Percentiles rank a stretch among this genome's conserved stretches.
These are phyloP conservation scores for Carallia pectinifolia DNA, from an alignment of 345 rosid genomes.

Conservation along the genomic window DNA sequence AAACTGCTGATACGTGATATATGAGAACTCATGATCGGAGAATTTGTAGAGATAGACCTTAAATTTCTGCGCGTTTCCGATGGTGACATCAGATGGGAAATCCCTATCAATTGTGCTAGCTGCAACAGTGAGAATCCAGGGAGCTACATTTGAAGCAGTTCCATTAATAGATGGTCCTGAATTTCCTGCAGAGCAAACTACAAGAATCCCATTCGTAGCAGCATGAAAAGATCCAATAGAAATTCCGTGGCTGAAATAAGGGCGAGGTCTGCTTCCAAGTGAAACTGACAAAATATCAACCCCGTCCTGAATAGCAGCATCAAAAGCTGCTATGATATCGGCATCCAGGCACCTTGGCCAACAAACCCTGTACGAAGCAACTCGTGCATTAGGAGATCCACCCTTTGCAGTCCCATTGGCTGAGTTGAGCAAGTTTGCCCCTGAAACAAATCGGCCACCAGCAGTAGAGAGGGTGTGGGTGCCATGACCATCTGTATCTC, in stretches of 20 bases:
- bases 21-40: neutral
- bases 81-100: too few species aligned
- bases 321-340: slow-evolving; percentile 57
- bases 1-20: neutral
- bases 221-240: slow-evolving; percentile 24
- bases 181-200: slow-evolving; percentile 32
- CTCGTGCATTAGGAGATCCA: too few species aligned
- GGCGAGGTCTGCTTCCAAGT: slow-evolving; percentile 24
- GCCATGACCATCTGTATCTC: slow-evolving; percentile 58
- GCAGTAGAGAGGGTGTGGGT: slow-evolving; percentile 65
- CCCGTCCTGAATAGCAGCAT: slow-evolving; percentile 53
- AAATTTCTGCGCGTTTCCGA: neutral
- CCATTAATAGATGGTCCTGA: slow-evolving; percentile 10
- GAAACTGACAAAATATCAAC: slow-evolving; percentile 56
- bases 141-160: slow-evolving; percentile 15
- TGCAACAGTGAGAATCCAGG: slow-evolving; percentile 22
- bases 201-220: neutral
- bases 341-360: slow-evolving; percentile 38
- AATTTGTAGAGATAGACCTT: neutral
- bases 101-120: slow-evolving; percentile 14
- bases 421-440: neutral
- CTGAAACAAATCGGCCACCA: slow-evolving; percentile 48
- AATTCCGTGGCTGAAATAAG: neutral
- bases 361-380: too few species aligned
- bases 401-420: too few species aligned